A percentile compares a stretch with the other conserved stretches of the same genome.
phyloP scores from a whole-genome alignment of 2,329 filamentous ascomycete genomes.

The Pseudodiploospora longispora region DNA sequence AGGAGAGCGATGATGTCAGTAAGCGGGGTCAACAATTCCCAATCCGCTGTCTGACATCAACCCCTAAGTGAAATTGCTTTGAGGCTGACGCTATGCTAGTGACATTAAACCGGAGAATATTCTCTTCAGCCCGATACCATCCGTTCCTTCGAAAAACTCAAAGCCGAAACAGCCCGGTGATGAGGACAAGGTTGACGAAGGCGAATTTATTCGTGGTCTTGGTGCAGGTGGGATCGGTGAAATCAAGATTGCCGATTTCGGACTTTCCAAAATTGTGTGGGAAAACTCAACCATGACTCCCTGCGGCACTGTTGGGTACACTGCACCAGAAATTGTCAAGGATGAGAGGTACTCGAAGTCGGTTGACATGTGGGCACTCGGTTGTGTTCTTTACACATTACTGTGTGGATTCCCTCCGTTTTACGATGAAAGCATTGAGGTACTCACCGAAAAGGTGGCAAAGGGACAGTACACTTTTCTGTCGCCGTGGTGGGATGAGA shows the following conservation, averaged over 20 bases:
- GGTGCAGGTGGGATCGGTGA: constrained; percentile 85
- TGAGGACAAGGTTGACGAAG: constrained; percentile 95
- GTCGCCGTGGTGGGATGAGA: constrained; percentile 99
- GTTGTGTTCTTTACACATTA: constrained; percentile 92
- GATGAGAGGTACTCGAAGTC: constrained; percentile 98
- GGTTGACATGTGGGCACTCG: constrained; percentile 98
- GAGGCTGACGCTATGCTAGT: constrained; percentile 36
- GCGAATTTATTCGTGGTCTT: constrained; percentile 75
- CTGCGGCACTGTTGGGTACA: constrained; percentile 98
- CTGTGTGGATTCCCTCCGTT: constrained; percentile 97
- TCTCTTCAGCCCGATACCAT: constrained; percentile 79
- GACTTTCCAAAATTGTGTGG: constrained; percentile 96
- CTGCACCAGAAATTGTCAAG: constrained; percentile 96
- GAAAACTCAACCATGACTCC: constrained; percentile 97
- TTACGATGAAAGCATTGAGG: constrained; percentile 96
- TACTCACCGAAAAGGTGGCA: constrained; percentile 94
- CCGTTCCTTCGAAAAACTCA: constrained; percentile 70
- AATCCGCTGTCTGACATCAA: constrained; percentile 14
- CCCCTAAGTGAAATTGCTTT: constrained; percentile 8
- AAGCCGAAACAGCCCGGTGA: constrained; percentile 80
- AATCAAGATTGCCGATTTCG: constrained; percentile 98
- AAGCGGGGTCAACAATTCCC: background rate
- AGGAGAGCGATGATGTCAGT: background rate
- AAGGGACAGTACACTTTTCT: constrained; percentile 95
- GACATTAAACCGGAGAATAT: constrained; percentile 99